phyloP scores from a whole-genome alignment of 805 yeast genomes.

The Debaryomyces hansenii region DNA sequence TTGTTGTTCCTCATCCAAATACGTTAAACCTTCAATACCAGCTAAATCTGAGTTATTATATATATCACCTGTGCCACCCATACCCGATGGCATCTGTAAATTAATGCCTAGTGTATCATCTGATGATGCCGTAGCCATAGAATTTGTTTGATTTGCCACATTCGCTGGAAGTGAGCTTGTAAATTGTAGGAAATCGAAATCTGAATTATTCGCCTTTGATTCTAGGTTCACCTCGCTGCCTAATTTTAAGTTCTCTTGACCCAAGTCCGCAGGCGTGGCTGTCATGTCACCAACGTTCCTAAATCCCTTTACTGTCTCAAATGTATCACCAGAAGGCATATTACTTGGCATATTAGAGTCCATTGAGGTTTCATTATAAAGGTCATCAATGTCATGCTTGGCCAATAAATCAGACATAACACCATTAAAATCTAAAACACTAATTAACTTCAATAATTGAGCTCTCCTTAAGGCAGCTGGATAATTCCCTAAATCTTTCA shows the following conservation, averaged over 20 bases:
- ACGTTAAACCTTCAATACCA: constrained; percentile 44
- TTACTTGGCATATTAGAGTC: neutral
- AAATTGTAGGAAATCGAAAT: constrained; percentile 25
- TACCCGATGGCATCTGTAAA: constrained; percentile 9
- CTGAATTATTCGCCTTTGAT: constrained; percentile 6
- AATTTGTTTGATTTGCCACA: neutral
- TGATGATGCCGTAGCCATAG: constrained; percentile 10
- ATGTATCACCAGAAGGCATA: neutral
- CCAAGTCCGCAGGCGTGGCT: neutral
- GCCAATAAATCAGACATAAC: constrained; percentile 55
- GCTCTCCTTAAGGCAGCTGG: constrained; percentile 78
- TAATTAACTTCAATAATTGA: constrained; percentile 63
- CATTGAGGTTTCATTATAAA: constrained; percentile 1
- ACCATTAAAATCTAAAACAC: constrained; percentile 67
- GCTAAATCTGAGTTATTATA: constrained; percentile 37
- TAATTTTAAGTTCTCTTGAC: constrained; percentile 8
- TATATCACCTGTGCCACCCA: constrained; percentile 23
- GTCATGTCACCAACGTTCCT: constrained; percentile 5
- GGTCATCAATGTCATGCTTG: constrained; percentile 55
- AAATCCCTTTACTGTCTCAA: constrained; percentile 4
- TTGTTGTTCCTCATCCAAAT: constrained; percentile 45
- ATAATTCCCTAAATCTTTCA: constrained; percentile 76
- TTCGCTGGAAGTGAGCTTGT: constrained; percentile 1
- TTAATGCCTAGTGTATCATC: constrained; percentile 19
- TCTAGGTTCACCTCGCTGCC: constrained; percentile 15